These are phyloP conservation scores for Paecilomyces sp. DNA, from an alignment of 2,329 filamentous ascomycete genomes.

Conservation along the genomic window DNA sequence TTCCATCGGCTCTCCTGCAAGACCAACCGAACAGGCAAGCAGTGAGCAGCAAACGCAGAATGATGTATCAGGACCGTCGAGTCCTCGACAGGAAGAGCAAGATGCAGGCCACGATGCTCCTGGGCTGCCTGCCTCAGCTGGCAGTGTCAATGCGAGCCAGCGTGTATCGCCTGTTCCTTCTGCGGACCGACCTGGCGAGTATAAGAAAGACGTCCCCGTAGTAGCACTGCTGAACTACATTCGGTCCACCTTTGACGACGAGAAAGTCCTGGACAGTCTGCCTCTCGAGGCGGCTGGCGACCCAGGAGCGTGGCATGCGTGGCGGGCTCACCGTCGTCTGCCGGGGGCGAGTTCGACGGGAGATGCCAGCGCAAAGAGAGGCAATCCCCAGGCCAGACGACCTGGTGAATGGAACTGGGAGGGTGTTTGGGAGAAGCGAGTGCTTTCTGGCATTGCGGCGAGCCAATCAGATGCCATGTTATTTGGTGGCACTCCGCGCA, in stretches of 20 bases:
- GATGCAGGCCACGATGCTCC: neutral
- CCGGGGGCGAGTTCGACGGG: slow-evolving; percentile 7
- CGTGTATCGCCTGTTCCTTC: slow-evolving; percentile 9
- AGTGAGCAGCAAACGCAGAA: slow-evolving; percentile 2
- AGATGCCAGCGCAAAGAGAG: slow-evolving; percentile 30
- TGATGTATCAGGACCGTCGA: slow-evolving; percentile 3
- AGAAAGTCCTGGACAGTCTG: slow-evolving; percentile 67
- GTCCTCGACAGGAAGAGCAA: slow-evolving; percentile 1
- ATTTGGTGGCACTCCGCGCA: slow-evolving; percentile 57
- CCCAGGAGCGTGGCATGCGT: slow-evolving; percentile 88
- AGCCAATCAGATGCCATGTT: slow-evolving; percentile 74
- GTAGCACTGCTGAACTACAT: slow-evolving; percentile 74
- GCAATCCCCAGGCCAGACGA: slow-evolving; percentile 43
- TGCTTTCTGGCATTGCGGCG: slow-evolving; percentile 67
- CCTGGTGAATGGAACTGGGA: slow-evolving; percentile 97
- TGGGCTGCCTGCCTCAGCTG: neutral
- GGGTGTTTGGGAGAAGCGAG: slow-evolving; percentile 88
- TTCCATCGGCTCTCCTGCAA: neutral
- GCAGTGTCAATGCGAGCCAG: neutral
- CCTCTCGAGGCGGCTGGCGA: slow-evolving; percentile 80
- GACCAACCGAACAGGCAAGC: neutral
- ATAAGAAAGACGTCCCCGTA: slow-evolving; percentile 45
- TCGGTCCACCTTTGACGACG: slow-evolving; percentile 72
- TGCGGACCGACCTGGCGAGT: slow-evolving; percentile 10
- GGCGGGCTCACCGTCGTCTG: slow-evolving; percentile 61